Evolutionary conservation across 2,329 filamentous ascomycete genomes (phyloP), one percentile per base, ranked within the genome.

Genomic region (Microdochium trichocladiopsis): DNA sequence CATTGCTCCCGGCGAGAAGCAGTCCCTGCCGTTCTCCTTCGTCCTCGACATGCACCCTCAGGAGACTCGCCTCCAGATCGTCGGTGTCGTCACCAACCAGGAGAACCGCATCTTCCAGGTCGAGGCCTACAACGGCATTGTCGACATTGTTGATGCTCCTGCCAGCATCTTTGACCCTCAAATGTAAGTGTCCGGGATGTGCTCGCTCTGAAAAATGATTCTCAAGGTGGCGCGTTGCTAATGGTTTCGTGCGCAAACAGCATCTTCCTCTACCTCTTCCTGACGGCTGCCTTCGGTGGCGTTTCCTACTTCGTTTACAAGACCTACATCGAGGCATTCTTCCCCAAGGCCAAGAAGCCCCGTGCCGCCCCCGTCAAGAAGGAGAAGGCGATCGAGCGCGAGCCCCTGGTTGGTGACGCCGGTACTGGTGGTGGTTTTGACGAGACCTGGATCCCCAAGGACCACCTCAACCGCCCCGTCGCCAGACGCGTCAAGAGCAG

Each of bases 251-350:
- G 10, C 4, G 18, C 12, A 14, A 16, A 14, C 52, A 97, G 94
- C 68, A 90, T 97, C 75, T 99, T 99, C 84, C 84, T 99, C 57
- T 97, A 97, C 78, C 79, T 96, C 68, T 86, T 97, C 77, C 87
- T 99, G 62, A 77, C 86, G 51, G 85, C 80, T 56, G 82, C 79
- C 57, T 95, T 95, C 68, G 83, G 74, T 58, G 91, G 88, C 56
- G 90, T 86, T 51, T 82, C 87, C 68, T 96, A 93, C 83, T 96
- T 96, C 72, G 90, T 96, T 75, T 99, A 99, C 83, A 94, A 87
- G 77, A 95, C 93, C 65, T 97, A 93, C 91, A 88, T 99, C 72
- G 89, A 91, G 64, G 86, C 91, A 14, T 88, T 99, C 67, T 96
- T 97, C 79, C 93, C 94, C 49, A 90, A 96, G 78, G 85, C 87